Evolutionary conservation across 2,329 filamentous ascomycete genomes (phyloP), one percentile per base, ranked within the genome.

Genomic region (Arthrobotrys musiformis): DNA sequence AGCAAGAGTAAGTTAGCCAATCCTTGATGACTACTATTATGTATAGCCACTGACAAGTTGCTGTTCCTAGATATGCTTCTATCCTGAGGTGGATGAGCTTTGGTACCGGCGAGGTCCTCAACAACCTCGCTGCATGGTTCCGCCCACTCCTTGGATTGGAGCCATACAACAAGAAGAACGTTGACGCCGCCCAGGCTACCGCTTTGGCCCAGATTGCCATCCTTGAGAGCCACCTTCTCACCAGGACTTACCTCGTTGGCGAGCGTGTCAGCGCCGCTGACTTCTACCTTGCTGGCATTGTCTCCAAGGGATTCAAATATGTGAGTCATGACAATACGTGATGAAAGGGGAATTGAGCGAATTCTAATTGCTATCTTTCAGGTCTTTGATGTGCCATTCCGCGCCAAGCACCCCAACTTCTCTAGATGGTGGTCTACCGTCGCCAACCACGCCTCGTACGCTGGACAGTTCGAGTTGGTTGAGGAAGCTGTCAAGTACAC

Each of bases 61-160:
- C 17, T 17, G 33, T 33, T 58, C n/a, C 33, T 79, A 90, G 88
- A 85, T 94, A 98, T 86, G 95, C 95, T 82, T 94, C 94, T 81
- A 99, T 99, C 86, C 89, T 99, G 84, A 93, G 92, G 86, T 99
- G 95, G 95, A 90, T 97, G 91, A 98, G 94, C 81, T 98, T 91
- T 87, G 92, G 91, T 89, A 99, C 98, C 90, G 85, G 86, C 78
- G 94, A 99, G 88, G 84, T 97, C 82, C 88, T 97, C 81, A 85
- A 89, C 80, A 84, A 86, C 80, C 86, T 98, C 81, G 90, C 88
- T 86, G 87, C 85, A 84, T 97, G 93, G 93, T 95, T 92, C 90
- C 89, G 89, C 81, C 95, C 95, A 81, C 90, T 98, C 81, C 84
- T 93, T 81, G 95, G 95, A 84, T 86, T 87, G 82, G 89, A 89